Conservation (phyloP, 2,329 filamentous ascomycete species). For the Verticillium longisporum region DNA sequence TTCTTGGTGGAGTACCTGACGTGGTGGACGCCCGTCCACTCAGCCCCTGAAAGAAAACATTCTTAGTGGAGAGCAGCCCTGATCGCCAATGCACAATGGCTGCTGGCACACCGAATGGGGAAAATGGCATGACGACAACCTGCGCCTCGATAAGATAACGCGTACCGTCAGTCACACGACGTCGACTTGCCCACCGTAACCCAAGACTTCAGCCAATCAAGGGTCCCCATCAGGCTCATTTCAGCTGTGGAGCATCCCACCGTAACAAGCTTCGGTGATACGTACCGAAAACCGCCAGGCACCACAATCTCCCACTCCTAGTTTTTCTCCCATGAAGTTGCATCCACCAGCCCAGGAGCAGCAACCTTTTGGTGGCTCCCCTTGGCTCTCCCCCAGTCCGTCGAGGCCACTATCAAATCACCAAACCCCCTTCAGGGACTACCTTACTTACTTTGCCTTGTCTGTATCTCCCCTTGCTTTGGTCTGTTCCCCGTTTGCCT, state of each 20-base stretch:
- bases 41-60: not conserved
- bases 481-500: not conserved
- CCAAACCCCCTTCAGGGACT: not conserved
- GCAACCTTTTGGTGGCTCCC: not conserved
- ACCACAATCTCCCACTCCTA: not conserved
- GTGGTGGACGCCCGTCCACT: not conserved
- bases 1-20: not conserved
- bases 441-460: no score
- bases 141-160: not conserved
- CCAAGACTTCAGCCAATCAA: not conserved
- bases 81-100: not conserved
- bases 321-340: not conserved
- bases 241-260: not conserved
- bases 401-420: not conserved
- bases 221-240: not conserved
- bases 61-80: not conserved
- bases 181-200: not conserved
- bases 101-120: not conserved
- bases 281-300: not conserved
- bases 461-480: not conserved
- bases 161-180: not conserved
- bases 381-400: not conserved
- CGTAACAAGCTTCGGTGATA: not conserved
- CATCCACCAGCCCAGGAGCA: no score
- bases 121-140: not conserved